A percentile compares a stretch with the other conserved stretches of the same genome.
Conservation (phyloP, 192 early-diverging fungal species). For the Rhizophlyctis rosea region DNA sequence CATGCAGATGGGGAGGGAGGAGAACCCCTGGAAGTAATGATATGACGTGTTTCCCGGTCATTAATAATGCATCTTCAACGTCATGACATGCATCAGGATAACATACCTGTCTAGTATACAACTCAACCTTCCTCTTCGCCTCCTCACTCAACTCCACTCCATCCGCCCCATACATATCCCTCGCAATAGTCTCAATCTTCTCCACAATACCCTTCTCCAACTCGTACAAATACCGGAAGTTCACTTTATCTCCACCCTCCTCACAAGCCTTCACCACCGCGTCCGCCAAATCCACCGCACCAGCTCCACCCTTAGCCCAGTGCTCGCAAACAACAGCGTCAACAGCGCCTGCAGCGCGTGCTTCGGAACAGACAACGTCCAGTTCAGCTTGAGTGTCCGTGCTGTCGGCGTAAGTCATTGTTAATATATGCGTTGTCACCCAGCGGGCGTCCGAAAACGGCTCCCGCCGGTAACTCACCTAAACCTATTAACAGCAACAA, state of each 20-base stretch:
- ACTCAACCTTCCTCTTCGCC: conserved; percentile 85
- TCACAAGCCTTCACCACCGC: conserved; percentile 75
- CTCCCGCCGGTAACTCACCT: conserved; percentile 32
- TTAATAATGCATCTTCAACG: neutral
- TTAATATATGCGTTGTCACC: conserved; percentile 14
- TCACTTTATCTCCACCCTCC: conserved; percentile 4
- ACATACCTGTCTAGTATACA: conserved; percentile 71
- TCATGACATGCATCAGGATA: conserved; percentile 1
- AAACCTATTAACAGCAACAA: conserved; percentile 93
- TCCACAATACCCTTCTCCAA: conserved; percentile 68
- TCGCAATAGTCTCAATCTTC: conserved; percentile 92
- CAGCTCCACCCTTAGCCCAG: conserved; percentile 91
- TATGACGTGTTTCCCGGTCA: neutral
- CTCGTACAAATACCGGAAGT: conserved; percentile 90
- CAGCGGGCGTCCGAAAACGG: neutral
- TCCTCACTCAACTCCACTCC: conserved; percentile 80
- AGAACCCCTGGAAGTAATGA: conserved; percentile 65
- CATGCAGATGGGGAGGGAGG: conserved; percentile 93
- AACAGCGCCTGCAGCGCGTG: conserved; percentile 79
- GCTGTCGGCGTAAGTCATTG: conserved; percentile 16
- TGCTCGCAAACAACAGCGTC: conserved; percentile 87
- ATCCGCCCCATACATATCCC: conserved; percentile 93
- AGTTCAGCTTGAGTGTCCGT: conserved; percentile 87
- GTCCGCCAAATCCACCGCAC: conserved; percentile 82
- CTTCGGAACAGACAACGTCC: conserved; percentile 66